Base-by-base conservation (phyloP, 805 yeast genomes). In the Nakazawaea pomicola region DNA sequence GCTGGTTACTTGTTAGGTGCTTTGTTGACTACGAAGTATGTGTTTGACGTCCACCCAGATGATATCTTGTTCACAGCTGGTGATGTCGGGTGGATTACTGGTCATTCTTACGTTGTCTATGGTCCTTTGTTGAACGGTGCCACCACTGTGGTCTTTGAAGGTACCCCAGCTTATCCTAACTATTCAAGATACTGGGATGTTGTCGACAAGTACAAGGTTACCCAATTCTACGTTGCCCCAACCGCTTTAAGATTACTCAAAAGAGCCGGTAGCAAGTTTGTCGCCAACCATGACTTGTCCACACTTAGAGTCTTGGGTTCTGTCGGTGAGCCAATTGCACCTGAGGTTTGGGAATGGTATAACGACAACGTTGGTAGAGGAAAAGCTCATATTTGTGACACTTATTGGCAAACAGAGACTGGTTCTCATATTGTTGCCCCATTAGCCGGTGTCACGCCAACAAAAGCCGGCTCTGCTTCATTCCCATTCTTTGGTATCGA, bases 41-140 rank as follows among this genome's bases (percentile, higher is more conserved):
- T 78, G 33, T 85, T 85, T 61, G 95, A 85, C 61, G 70, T 83
- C 30, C 89, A 84, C 54, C 72, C 74, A 31, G 80, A 81, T 44
- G 95, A 85, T 57, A 68, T 78, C 11, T 69, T 85, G 43, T 85
- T 85, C 71, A 84, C 93, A 14, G 93, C 95, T 23, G 95, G 93
- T 58, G 95, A 85, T 64, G 83, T 85, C 40, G 95, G 95, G 55
- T 85, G 95, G 95, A 83, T 85, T 55, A 85, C 95, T 6, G 95
- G 95, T 44, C 95, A 85, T 64, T 74, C 93, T 9, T 85, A 85
- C 54, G 89, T 79, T 15, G 76, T 84, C 36, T 85, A 85, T 58
- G 95, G 95, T 43, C 95, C 95, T 29, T 68, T 85, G 57, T 60
- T 74, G 23, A 70, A 74, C 51, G 95, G 95, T 58, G 79, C 83